Conservation (phyloP, 352 stramenopile species). For the Phytophthora cryptogea region DNA sequence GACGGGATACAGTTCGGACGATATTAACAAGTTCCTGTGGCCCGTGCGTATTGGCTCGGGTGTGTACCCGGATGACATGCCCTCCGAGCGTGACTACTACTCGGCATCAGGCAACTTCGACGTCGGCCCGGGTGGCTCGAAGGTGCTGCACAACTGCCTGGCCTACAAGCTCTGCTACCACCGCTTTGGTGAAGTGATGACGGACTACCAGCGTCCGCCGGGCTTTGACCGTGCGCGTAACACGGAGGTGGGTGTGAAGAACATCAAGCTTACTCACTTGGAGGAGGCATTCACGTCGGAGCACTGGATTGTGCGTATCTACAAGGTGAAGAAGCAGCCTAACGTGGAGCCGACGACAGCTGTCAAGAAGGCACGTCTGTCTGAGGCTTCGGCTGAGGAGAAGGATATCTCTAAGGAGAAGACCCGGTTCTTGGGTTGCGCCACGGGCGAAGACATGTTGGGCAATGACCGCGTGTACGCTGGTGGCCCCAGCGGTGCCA, state of each 20-base stretch:
- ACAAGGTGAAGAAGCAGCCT: constrained; percentile 91
- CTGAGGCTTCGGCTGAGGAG: constrained; percentile 45
- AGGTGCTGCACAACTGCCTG: constrained; percentile 90
- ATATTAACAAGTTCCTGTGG: constrained; percentile 95
- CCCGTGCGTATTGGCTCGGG: constrained; percentile 91
- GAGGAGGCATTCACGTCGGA: constrained; percentile 95
- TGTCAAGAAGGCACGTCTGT: constrained; percentile 65
- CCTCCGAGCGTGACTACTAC: constrained; percentile 87
- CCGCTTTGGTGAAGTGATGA: constrained; percentile 90
- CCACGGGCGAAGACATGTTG: constrained; percentile 83
- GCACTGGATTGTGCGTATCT: constrained; percentile 96
- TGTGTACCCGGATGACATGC: constrained; percentile 87
- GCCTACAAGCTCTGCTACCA: constrained; percentile 96
- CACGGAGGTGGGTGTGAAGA: constrained; percentile 89
- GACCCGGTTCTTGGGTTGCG: constrained; percentile 85
- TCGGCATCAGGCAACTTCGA: constrained; percentile 84
- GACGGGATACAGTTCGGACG: constrained; percentile 86
- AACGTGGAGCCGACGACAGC: constrained; percentile 79
- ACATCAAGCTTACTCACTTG: constrained; percentile 90
- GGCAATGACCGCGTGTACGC: constrained; percentile 89
- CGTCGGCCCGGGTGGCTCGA: constrained; percentile 78
- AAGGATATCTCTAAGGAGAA: constrained; percentile 76
- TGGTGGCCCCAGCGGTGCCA: constrained; percentile 85
- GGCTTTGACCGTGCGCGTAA: constrained; percentile 90
- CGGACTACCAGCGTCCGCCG: constrained; percentile 76